Base-by-base conservation (phyloP, 371 early-diverging fungal species). In the Rhizomucor miehei region DNA sequence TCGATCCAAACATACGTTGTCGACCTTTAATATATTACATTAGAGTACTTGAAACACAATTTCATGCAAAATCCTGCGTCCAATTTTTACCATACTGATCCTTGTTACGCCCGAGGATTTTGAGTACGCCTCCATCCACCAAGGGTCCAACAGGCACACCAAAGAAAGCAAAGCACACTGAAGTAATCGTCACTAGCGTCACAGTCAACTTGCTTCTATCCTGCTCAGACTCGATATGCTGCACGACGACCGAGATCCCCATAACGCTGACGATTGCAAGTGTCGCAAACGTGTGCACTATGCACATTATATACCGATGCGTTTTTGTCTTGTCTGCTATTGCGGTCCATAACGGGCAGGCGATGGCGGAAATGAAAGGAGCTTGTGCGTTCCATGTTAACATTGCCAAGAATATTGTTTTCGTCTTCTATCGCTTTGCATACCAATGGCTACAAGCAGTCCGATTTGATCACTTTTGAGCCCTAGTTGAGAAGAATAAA, bases 1-100 rank as follows among this genome's bases (percentile, higher is more conserved):
- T 75, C 8, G 79, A 78, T 12, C 79, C 79, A 66, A 65, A 78
- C 79, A 78, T 78, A 23, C 79, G 71, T 49, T 78, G 79, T 16
- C 75, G 62, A 17, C 71, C 71, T 70, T 43, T 0, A 23, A 37
- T n/a, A n/a, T n/a, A n/a, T n/a, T n/a, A n/a, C n/a, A n/a, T 24
- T 44, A 10, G 3, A 39, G 8, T 16, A 13, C n/a, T n/a, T n/a
- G n/a, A n/a, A n/a, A n/a, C n/a, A n/a, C n/a, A n/a, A n/a, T n/a
- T 13, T 23, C 49, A 12, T 45, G 54, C 41, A 48, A 0, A 48
- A n/a, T 25, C 19, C 16, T 35, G 25, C 21, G 8, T n/a, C n/a
- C n/a, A 13, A 9, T 10, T 25, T 51, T 45, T 61, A 66, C 79
- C 79, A 48, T 78, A 78, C 24, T 73, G 75, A 41, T 78, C 73